A percentile compares a stretch with the other conserved stretches of the same genome.
phyloP scores from a whole-genome alignment of 2,329 filamentous ascomycete species.

The Apiospora hydei region DNA sequence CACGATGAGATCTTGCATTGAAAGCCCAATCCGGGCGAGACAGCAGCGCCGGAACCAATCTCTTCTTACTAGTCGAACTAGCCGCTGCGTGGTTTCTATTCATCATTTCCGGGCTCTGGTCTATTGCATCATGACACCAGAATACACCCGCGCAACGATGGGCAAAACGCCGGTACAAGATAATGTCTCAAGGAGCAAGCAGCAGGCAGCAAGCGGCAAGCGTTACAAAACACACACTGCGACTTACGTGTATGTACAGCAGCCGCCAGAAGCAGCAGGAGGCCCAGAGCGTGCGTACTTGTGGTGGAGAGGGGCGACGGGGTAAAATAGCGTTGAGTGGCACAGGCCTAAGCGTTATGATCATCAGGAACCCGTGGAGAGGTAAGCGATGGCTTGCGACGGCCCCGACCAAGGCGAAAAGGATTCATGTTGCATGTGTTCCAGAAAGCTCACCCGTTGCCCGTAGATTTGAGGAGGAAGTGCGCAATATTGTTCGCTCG shows the following conservation, averaged over 20 bases:
- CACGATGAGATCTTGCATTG: background rate
- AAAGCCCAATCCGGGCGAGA: background rate
- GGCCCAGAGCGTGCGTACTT: background rate
- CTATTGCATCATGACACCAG: slow-evolving; percentile 6
- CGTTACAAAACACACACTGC: background rate
- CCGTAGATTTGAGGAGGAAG: no score
- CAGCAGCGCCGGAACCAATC: background rate
- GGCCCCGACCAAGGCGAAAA: background rate
- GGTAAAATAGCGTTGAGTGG: slow-evolving; percentile 19
- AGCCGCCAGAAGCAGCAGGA: background rate
- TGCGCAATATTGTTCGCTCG: background rate
- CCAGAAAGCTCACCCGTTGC: background rate
- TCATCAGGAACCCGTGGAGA: slow-evolving; percentile 14
- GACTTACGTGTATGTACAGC: slow-evolving; percentile 1
- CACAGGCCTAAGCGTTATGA: slow-evolving; percentile 19
- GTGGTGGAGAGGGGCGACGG: slow-evolving; percentile 9
- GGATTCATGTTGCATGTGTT: background rate
- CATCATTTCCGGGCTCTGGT: background rate
- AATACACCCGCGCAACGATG: background rate
- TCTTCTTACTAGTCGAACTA: slow-evolving; percentile 14
- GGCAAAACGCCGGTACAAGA: background rate
- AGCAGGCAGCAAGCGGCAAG: background rate
- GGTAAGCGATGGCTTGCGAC: slow-evolving; percentile 13
- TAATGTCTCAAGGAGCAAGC: background rate
- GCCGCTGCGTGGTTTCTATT: background rate